These are phyloP conservation scores for Tetrapisispora iriomotensis DNA, from an alignment of 805 yeast genomes.

Conservation along the genomic window DNA sequence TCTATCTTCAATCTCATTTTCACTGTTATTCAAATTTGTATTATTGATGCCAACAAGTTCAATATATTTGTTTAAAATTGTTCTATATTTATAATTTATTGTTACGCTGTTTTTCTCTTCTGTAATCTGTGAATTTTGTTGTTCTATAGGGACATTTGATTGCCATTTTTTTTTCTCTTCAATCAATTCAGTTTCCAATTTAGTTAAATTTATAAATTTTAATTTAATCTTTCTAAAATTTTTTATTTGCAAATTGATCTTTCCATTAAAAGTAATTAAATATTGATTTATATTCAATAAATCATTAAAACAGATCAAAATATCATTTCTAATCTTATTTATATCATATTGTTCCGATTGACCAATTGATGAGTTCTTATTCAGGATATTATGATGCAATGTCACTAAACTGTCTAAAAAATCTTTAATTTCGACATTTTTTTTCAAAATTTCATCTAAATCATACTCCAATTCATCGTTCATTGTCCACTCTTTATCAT, in stretches of 20 bases:
- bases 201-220: slow-evolving; percentile 8
- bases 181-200: slow-evolving; percentile 7
- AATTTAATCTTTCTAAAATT: slow-evolving; percentile 6
- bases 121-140: neutral
- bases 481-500: neutral
- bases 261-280: slow-evolving; percentile 20
- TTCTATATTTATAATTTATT: slow-evolving; percentile 10
- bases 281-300: slow-evolving; percentile 17
- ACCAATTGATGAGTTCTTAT: slow-evolving; percentile 7
- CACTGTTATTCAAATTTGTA: slow-evolving; percentile 10
- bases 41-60: slow-evolving; percentile 18
- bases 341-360: slow-evolving; percentile 4
- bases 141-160: neutral
- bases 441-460: slow-evolving; percentile 18
- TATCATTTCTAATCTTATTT: slow-evolving; percentile 19
- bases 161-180: slow-evolving; percentile 8
- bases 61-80: slow-evolving; percentile 16
- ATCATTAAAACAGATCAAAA: slow-evolving; percentile 23
- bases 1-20: neutral
- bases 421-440: slow-evolving; percentile 16
- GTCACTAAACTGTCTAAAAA: slow-evolving; percentile 13
- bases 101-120: neutral
- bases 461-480: neutral
- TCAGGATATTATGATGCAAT: slow-evolving; percentile 16
- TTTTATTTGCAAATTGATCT: slow-evolving; percentile 15